A percentile compares a stretch with the other conserved stretches of the same genome.
Conservation (phyloP, 179 eudicot genomes). For the Beta corolliflora region DNA sequence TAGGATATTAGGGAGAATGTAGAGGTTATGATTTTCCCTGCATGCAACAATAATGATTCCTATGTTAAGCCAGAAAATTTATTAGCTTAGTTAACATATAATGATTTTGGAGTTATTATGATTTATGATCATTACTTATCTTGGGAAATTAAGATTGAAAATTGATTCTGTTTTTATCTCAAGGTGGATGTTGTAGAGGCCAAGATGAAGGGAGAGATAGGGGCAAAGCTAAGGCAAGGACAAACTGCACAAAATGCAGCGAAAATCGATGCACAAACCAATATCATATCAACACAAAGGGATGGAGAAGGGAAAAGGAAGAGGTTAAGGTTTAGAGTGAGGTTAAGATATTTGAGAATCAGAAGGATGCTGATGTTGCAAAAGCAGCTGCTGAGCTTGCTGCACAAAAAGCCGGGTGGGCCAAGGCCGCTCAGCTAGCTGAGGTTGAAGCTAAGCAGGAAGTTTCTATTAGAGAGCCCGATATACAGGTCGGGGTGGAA, state of each 20-base stretch:
- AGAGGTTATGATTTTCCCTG: too few species aligned
- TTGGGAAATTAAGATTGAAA: neutral
- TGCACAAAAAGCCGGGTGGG: slow-evolving; percentile 36
- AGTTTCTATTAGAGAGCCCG: slow-evolving; percentile 32
- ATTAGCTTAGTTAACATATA: too few species aligned
- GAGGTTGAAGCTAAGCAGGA: slow-evolving; percentile 40
- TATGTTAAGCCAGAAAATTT: too few species aligned
- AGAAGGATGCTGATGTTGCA: slow-evolving; percentile 43
- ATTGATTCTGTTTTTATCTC: neutral
- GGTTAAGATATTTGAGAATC: slow-evolving; percentile 38
- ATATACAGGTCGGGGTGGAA: slow-evolving; percentile 42
- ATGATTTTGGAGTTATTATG: too few species aligned
- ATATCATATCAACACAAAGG: slow-evolving; percentile 35
- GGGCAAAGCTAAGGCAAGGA: slow-evolving; percentile 43
- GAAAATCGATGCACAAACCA: slow-evolving; percentile 48
- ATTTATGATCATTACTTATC: too few species aligned
- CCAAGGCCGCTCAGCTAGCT: slow-evolving; percentile 32
- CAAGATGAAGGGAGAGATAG: slow-evolving; percentile 45
- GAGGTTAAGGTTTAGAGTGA: slow-evolving; percentile 39
- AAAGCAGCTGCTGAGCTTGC: slow-evolving; percentile 38
- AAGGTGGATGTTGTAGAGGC: slow-evolving; percentile 51
- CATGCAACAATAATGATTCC: too few species aligned
- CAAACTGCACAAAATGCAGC: slow-evolving; percentile 45
- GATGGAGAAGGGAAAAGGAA: slow-evolving; percentile 41
- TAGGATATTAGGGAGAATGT: too few species aligned